Conservation (phyloP, 345 rosid genomes). For the Acer saccharum region DNA sequence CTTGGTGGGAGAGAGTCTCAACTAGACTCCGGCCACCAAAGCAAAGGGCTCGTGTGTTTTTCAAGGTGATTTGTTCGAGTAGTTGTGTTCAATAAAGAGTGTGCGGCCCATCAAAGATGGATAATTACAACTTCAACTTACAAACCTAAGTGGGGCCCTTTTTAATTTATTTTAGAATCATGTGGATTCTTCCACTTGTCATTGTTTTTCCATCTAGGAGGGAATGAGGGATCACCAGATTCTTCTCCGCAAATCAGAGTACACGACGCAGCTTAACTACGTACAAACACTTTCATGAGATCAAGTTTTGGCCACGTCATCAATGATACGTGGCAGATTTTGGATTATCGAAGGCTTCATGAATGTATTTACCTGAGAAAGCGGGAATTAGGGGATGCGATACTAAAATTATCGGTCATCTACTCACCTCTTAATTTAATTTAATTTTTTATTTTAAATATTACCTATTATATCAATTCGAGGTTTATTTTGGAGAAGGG, state of each 20-base stretch:
- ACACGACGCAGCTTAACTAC: not conserved
- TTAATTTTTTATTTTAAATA: no score
- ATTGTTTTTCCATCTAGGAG: not conserved
- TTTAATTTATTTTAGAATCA: no score
- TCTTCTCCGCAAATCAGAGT: not conserved
- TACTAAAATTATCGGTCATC: no score
- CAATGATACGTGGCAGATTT: not conserved
- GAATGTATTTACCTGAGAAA: not conserved
- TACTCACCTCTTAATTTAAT: no score
- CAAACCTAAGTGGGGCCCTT: not conserved
- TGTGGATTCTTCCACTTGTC: not conserved
- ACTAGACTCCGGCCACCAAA: no score
- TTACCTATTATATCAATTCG: no score
- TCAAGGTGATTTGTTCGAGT: not conserved
- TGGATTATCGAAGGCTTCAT: not conserved
- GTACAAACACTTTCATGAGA: not conserved
- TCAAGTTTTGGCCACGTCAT: not conserved
- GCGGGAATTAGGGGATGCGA: not conserved
- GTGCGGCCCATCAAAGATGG: not conserved
- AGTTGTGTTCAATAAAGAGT: not conserved
- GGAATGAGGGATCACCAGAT: not conserved
- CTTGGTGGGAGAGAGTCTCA: no score
- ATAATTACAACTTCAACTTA: not conserved
- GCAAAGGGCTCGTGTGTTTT: no score
- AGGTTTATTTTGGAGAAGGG: no score